A percentile compares a stretch with the other conserved stretches of the same genome.
Conservation (phyloP, 2,329 filamentous ascomycete genomes). For the Epichloe elymi region DNA sequence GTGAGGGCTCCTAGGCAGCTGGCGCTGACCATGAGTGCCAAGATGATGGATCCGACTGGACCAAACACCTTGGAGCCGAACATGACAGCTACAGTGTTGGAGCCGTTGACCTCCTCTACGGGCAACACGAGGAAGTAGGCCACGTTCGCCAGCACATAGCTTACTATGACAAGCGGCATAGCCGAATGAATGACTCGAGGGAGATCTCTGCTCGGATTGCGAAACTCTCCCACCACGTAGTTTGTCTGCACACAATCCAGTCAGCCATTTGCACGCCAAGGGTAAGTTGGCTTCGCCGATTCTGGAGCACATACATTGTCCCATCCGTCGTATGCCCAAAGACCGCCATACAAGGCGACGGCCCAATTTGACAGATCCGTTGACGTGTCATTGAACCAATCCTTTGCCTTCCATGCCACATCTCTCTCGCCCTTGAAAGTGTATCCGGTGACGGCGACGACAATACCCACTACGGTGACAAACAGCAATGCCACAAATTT, state of each 20-base stretch:
- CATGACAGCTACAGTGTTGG: conserved; percentile 90
- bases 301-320: conserved; percentile 60
- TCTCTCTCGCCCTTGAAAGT: conserved; percentile 65
- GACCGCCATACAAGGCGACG: conserved; percentile 82
- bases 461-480: conserved; percentile 75
- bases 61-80: conserved; percentile 90
- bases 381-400: conserved; percentile 82
- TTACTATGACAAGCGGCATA: conserved; percentile 84
- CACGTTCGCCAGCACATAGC: conserved; percentile 82
- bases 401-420: conserved; percentile 71
- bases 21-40: conserved; percentile 79
- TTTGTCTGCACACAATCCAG: conserved; percentile 53
- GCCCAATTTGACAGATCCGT: conserved; percentile 76
- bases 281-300: neutral
- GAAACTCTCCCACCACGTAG: conserved; percentile 94
- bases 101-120: conserved; percentile 62
- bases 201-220: conserved; percentile 77
- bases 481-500: conserved; percentile 85
- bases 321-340: conserved; percentile 99
- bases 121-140: conserved; percentile 92
- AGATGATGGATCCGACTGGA: conserved; percentile 62
- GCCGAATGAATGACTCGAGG: conserved; percentile 93
- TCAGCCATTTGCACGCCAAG: neutral
- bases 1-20: conserved; percentile 94
- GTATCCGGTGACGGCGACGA: conserved; percentile 77